These are phyloP conservation scores for Cladosporium colombiae DNA, from an alignment of 2,329 filamentous ascomycete genomes.

Conservation along the genomic window DNA sequence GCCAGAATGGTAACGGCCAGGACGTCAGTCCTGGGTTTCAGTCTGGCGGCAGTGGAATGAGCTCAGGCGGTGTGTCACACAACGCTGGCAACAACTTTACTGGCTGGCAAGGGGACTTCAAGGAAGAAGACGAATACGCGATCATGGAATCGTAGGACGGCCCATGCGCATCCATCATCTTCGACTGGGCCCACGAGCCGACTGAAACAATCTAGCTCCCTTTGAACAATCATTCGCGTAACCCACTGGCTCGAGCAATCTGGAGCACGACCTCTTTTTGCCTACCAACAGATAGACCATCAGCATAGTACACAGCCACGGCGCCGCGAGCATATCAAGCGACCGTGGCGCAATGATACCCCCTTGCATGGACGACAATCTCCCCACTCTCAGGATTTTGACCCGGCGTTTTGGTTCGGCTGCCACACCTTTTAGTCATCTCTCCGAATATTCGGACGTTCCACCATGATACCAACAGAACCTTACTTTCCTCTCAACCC, in stretches of 20 bases:
- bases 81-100: conserved; percentile 41
- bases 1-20: conserved; percentile 31
- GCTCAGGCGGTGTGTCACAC: conserved; percentile 49
- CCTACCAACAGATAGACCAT: conserved; percentile 20
- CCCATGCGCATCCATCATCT: background rate
- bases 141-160: conserved; percentile 65
- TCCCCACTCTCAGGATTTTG: conserved; percentile 20
- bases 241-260: conserved; percentile 19
- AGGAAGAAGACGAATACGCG: conserved; percentile 90
- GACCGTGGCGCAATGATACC: conserved; percentile 20
- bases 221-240: conserved; percentile 7
- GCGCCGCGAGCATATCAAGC: conserved; percentile 15
- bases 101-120: conserved; percentile 62
- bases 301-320: conserved; percentile 21
- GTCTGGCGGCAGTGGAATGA: conserved; percentile 68
- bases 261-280: conserved; percentile 16
- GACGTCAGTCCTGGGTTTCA: conserved; percentile 52
- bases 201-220: conserved; percentile 8
- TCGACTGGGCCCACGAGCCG: conserved; percentile 7
- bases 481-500: conserved; percentile 1
- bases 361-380: conserved; percentile 19
- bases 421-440: conserved; percentile 4
- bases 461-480: background rate
- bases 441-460: background rate
- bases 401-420: conserved; percentile 17